phyloP scores from a whole-genome alignment of 371 early-diverging fungal genomes.

The Mucor mucedo region DNA sequence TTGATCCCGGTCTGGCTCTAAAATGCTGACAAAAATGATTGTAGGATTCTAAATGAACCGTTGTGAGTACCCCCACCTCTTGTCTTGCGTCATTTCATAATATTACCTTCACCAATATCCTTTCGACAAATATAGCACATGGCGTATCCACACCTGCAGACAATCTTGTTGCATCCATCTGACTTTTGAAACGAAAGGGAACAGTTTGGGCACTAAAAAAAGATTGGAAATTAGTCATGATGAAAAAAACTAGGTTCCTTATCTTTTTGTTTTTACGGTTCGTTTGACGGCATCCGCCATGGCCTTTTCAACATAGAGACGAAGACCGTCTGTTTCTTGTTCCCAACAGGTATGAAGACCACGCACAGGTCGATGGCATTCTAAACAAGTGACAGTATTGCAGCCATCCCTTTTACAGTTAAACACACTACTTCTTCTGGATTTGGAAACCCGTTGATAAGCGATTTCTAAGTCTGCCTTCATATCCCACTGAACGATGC shows the following conservation, averaged over 20 bases:
- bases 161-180: conserved; percentile 76
- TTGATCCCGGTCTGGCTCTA: conserved; percentile 53
- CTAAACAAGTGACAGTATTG: conserved; percentile 49
- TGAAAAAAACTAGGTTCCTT: too few species aligned
- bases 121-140: conserved; percentile 76
- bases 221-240: background rate
- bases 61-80: background rate
- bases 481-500: conserved; percentile 42
- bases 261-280: conserved; percentile 46
- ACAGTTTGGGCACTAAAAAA: conserved; percentile 64
- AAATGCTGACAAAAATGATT: conserved; percentile 72
- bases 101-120: conserved; percentile 47
- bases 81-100: background rate
- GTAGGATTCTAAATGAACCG: conserved; percentile 53
- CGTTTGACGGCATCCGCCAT: conserved; percentile 73
- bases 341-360: conserved; percentile 65
- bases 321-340: conserved; percentile 58
- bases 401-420: conserved; percentile 60
- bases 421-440: conserved; percentile 45
- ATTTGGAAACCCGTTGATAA: conserved; percentile 34
- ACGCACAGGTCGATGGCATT: conserved; percentile 50
- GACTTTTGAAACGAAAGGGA: conserved; percentile 63
- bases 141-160: conserved; percentile 63
- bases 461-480: conserved; percentile 36
- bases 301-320: conserved; percentile 68